Percentiles rank a stretch among this genome's conserved stretches.
phyloP scores from a whole-genome alignment of 2,329 filamentous ascomycete genomes.

The Biscogniauxia sp. region DNA sequence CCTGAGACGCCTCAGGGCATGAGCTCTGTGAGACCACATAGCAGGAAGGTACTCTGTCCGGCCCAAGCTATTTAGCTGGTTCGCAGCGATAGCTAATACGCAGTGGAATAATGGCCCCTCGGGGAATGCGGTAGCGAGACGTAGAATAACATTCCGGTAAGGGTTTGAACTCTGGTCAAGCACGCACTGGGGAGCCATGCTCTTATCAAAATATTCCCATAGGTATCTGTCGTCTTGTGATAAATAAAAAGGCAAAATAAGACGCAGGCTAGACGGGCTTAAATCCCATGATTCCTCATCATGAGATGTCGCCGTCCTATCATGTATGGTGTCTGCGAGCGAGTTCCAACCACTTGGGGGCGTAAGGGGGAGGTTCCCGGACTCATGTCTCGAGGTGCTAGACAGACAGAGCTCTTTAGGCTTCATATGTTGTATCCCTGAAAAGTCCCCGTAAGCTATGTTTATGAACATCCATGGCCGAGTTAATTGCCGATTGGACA shows the following conservation, averaged over 20 bases:
- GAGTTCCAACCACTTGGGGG: background rate
- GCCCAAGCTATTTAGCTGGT: constrained; percentile 27
- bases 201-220: constrained; percentile 27
- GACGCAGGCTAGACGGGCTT: background rate
- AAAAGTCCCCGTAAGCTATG: background rate
- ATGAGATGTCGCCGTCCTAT: background rate
- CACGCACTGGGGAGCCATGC: constrained; percentile 25
- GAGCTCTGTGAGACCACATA: constrained; percentile 22
- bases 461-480: constrained; percentile 5
- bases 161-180: constrained; percentile 25
- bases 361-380: background rate
- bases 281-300: background rate
- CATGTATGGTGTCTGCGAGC: background rate
- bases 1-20: constrained; percentile 19
- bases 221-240: constrained; percentile 21
- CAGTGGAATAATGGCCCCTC: constrained; percentile 29
- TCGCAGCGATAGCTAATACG: constrained; percentile 29
- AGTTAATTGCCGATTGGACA: background rate
- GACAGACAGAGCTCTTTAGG: background rate
- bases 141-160: constrained; percentile 27
- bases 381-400: background rate
- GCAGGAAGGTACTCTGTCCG: constrained; percentile 15
- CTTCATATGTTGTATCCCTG: background rate
- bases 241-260: constrained; percentile 16
- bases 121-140: constrained; percentile 20